Percentiles rank a stretch among this genome's conserved stretches.
phyloP scores from a whole-genome alignment of 805 yeast species.

The Teunomyces kruisii region DNA sequence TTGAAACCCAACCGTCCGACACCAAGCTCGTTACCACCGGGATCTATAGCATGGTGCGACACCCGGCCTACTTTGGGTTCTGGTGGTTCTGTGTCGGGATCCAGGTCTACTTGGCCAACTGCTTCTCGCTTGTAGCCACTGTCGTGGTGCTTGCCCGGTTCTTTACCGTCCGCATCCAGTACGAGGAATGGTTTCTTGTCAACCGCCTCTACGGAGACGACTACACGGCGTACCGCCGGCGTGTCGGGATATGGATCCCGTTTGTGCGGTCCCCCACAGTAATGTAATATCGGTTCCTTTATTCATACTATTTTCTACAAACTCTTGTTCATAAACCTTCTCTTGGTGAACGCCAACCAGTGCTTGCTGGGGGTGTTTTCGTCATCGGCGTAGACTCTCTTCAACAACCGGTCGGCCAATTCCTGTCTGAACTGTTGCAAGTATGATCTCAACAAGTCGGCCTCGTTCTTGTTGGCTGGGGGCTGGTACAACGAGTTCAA shows the following conservation, averaged over 20 bases:
- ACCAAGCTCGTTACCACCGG: conserved; percentile 31
- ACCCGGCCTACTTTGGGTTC: conserved; percentile 42
- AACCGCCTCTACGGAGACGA: conserved; percentile 25
- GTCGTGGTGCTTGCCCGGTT: conserved; percentile 21
- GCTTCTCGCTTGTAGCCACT: conserved; percentile 15
- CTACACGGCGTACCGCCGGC: conserved; percentile 24
- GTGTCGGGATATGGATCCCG: conserved; percentile 30
- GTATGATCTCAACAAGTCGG: conserved; percentile 76
- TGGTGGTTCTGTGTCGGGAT: conserved; percentile 32
- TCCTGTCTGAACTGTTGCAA: conserved; percentile 95
- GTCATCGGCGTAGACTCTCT: conserved; percentile 65
- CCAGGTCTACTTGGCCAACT: conserved; percentile 27
- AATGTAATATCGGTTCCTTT: background rate
- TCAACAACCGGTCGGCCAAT: conserved; percentile 74
- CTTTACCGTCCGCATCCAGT: conserved; percentile 28
- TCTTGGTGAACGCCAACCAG: conserved; percentile 95
- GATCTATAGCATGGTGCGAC: conserved; percentile 29
- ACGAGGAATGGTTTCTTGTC: conserved; percentile 35
- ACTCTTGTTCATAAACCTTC: conserved; percentile 93
- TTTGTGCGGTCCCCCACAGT: no score
- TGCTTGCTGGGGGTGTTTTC: conserved; percentile 71
- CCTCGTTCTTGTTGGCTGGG: conserved; percentile 71
- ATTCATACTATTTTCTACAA: conserved; percentile 39
- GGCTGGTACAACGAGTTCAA: conserved; percentile 76
- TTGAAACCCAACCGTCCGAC: conserved; percentile 16